Conservation (phyloP, 352 stramenopile genomes). For the Albugo candida region DNA sequence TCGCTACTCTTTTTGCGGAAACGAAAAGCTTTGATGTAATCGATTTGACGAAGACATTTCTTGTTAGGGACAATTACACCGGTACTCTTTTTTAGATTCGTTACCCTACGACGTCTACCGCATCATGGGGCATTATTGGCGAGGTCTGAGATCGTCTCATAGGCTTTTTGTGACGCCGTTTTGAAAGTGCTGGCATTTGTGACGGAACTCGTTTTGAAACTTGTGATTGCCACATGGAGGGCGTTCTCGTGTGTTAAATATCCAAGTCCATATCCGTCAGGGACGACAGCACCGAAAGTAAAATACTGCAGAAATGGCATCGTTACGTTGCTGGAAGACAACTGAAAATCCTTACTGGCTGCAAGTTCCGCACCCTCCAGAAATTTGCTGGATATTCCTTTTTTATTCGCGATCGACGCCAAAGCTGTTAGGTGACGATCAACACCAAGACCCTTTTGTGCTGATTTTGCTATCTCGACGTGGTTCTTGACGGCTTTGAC, state of each 20-base stretch:
- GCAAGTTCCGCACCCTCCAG: conserved; percentile 55
- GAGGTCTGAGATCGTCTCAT: conserved; percentile 64
- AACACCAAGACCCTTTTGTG: conserved; percentile 66
- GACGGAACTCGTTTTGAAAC: conserved; percentile 56
- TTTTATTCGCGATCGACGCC: conserved; percentile 41
- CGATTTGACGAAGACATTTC: too few relatives aligned
- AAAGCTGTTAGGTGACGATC: conserved; percentile 78
- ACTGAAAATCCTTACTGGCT: conserved; percentile 70
- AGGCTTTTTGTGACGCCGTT: conserved; percentile 26
- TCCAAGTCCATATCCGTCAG: conserved; percentile 76
- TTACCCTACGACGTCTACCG: too few relatives aligned
- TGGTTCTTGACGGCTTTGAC: conserved; percentile 61
- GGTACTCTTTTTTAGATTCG: too few relatives aligned
- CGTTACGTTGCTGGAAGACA: conserved; percentile 84
- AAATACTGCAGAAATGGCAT: conserved; percentile 80
- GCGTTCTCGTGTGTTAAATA: conserved; percentile 75
- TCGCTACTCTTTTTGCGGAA: too few relatives aligned
- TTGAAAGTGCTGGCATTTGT: conserved; percentile 60
- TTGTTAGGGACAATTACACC: too few relatives aligned
- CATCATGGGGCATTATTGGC: conserved; percentile 18
- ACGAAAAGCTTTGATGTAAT: too few relatives aligned
- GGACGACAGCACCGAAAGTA: conserved; percentile 73
- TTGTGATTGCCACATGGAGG: conserved; percentile 75
- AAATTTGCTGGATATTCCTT: conserved; percentile 48
- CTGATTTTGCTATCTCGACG: conserved; percentile 79